A percentile compares a stretch with the other conserved stretches of the same genome.
Conservation (phyloP, 306 rosid species). For the Biancaea sappan region DNA sequence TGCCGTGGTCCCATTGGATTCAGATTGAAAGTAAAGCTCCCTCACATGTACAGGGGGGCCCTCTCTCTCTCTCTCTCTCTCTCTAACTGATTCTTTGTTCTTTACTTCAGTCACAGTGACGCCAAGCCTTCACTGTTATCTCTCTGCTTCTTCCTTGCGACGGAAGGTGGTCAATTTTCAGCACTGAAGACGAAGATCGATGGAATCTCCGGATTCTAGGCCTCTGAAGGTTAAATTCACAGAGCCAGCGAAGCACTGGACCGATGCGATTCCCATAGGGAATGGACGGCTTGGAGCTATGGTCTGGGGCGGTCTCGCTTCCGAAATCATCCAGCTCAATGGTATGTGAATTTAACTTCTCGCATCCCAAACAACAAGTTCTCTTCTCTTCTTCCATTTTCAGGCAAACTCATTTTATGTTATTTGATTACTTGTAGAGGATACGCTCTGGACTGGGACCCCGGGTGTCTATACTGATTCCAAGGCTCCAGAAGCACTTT, state of each 20-base stretch:
- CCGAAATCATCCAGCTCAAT: slow-evolving; percentile 70
- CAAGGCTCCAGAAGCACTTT: slow-evolving; percentile 58
- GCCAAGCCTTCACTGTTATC: not conserved
- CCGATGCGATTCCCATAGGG: slow-evolving; percentile 78
- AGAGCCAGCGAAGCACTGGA: slow-evolving; percentile 73
- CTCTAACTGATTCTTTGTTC: too few relatives aligned
- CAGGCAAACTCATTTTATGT: not conserved
- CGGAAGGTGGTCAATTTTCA: too few relatives aligned
- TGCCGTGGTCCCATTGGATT: too few relatives aligned
- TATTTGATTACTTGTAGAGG: slow-evolving; percentile 53
- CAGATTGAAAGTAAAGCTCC: too few relatives aligned
- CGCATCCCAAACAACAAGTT: not conserved
- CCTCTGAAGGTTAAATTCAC: slow-evolving; percentile 61
- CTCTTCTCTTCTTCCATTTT: not conserved
- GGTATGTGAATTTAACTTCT: slow-evolving; percentile 33
- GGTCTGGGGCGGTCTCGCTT: slow-evolving; percentile 68
- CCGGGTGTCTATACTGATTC: slow-evolving; percentile 64
- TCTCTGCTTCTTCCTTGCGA: too few relatives aligned
- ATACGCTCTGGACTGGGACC: slow-evolving; percentile 82
- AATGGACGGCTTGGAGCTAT: slow-evolving; percentile 88
- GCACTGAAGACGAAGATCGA: not conserved
- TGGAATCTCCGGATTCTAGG: slow-evolving; percentile 12
- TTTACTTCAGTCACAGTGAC: not conserved
- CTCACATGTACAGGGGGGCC: not conserved
- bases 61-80: not conserved